Conservation (phyloP, 192 early-diverging fungal genomes). For the Backusella morwellensis region DNA sequence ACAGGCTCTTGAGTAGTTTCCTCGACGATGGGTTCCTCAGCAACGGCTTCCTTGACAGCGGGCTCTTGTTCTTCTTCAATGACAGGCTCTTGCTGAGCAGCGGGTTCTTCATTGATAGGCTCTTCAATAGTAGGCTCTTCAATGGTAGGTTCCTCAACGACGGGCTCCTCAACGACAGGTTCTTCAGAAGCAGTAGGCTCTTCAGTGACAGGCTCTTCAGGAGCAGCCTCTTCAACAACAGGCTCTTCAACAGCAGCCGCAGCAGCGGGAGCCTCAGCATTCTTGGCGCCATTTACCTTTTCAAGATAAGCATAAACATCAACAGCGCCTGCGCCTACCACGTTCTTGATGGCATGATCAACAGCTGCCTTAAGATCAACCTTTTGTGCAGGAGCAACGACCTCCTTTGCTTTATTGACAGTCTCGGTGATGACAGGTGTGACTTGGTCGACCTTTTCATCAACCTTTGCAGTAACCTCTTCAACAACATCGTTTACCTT, state of each 20-base stretch:
- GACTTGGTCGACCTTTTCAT: background rate
- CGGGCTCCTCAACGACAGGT: too few species aligned
- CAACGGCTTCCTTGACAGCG: background rate
- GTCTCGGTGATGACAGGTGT: background rate
- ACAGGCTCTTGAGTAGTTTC: background rate
- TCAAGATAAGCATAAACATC: slow-evolving; percentile 6
- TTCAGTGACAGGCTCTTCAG: background rate
- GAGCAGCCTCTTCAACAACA: background rate
- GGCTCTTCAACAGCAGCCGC: background rate
- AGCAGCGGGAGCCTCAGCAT: background rate
- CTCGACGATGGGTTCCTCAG: background rate
- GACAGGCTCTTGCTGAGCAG: background rate
- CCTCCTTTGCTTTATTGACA: background rate
- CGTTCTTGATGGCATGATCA: background rate
- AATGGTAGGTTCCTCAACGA: too few species aligned
- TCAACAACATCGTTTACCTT: background rate
- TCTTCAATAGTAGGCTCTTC: background rate
- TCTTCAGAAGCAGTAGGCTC: background rate
- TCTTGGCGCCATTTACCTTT: slow-evolving; percentile 2
- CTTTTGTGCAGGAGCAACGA: background rate
- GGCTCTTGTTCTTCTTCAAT: background rate
- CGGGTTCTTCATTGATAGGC: background rate
- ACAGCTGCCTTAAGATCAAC: background rate
- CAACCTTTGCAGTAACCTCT: background rate
- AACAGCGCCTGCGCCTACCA: background rate